A percentile compares a stretch with the other conserved stretches of the same genome.
Conservation (phyloP, 768 basidiomycete species). For the Boletus coccyginus region DNA sequence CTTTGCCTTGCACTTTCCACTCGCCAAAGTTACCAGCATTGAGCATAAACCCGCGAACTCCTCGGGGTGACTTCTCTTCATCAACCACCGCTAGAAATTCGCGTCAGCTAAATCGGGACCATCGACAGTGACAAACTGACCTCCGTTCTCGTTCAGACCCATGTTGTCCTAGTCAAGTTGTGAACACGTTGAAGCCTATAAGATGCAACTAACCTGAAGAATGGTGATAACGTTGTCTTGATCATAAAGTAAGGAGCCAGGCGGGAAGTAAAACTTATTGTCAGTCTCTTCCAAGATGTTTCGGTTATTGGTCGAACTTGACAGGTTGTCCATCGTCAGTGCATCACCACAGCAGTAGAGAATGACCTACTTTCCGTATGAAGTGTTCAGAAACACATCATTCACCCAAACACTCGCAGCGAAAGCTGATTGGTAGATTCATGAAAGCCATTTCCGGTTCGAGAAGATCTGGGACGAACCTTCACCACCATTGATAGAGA, state of each 20-base stretch:
- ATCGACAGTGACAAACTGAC: constrained; percentile 30
- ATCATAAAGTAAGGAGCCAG: constrained; percentile 46
- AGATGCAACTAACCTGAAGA: constrained; percentile 51
- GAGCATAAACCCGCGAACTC: constrained; percentile 75
- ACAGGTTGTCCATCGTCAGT: not conserved
- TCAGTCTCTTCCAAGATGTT: constrained; percentile 66
- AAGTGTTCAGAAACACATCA: constrained; percentile 64
- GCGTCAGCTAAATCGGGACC: not conserved
- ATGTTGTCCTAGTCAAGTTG: constrained; percentile 60
- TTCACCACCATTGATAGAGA: constrained; percentile 80
- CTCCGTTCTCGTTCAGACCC: constrained; percentile 66
- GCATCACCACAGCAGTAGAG: not conserved
- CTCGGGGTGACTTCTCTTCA: constrained; percentile 69
- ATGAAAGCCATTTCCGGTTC: not conserved
- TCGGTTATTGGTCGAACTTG: constrained; percentile 61
- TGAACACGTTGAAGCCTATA: not conserved
- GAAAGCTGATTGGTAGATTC: constrained; percentile 45
- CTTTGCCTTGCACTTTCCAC: constrained; percentile 77
- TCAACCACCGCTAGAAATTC: constrained; percentile 38
- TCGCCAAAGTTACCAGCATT: constrained; percentile 53
- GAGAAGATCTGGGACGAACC: constrained; percentile 37
- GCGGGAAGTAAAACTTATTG: constrained; percentile 60
- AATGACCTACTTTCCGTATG: constrained; percentile 64
- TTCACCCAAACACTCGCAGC: constrained; percentile 85
- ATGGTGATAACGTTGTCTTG: constrained; percentile 76